phyloP scores from a whole-genome alignment of 108 stramenopile genomes.

The Epipyxis sp. region DNA sequence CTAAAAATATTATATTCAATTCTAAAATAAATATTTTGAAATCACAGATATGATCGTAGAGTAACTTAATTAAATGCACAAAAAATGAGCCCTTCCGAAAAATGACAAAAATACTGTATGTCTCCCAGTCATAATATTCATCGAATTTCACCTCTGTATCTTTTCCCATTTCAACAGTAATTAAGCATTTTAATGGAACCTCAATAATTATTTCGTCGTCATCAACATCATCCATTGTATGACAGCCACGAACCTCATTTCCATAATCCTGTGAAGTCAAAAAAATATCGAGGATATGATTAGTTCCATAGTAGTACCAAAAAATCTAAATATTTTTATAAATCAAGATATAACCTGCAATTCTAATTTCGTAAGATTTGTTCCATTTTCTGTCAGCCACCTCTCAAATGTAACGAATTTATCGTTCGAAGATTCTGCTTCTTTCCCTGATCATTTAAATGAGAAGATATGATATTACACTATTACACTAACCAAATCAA shows the following conservation, averaged over 20 bases:
- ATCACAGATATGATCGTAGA: neutral
- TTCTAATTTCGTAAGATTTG: conserved; percentile 8
- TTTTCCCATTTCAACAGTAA: conserved; percentile 99
- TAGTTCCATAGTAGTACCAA: neutral
- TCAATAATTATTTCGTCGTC: conserved; percentile 72
- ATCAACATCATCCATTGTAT: conserved; percentile 71
- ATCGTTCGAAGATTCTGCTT: neutral
- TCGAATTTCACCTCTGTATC: conserved; percentile 43
- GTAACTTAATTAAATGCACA: no score
- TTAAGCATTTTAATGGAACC: conserved; percentile 81
- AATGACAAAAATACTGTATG: conserved; percentile 4
- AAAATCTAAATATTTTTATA: neutral
- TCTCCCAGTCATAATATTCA: conserved; percentile 15
- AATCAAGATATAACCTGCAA: conserved; percentile 2
- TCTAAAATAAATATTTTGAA: neutral
- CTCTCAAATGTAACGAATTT: conserved; percentile 19
- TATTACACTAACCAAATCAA: no score
- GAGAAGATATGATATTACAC: no score
- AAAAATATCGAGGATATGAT: neutral
- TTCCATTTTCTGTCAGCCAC: conserved; percentile 23
- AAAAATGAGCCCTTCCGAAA: neutral
- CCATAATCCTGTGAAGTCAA: conserved; percentile 61
- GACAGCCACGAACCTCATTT: conserved; percentile 90
- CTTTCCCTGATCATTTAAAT: neutral
- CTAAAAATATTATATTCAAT: conserved; percentile 53